Percentiles rank a stretch among this genome's conserved stretches.
These are phyloP conservation scores for Erucastrum elatum DNA, from an alignment of 345 rosid species.

Conservation along the genomic window DNA sequence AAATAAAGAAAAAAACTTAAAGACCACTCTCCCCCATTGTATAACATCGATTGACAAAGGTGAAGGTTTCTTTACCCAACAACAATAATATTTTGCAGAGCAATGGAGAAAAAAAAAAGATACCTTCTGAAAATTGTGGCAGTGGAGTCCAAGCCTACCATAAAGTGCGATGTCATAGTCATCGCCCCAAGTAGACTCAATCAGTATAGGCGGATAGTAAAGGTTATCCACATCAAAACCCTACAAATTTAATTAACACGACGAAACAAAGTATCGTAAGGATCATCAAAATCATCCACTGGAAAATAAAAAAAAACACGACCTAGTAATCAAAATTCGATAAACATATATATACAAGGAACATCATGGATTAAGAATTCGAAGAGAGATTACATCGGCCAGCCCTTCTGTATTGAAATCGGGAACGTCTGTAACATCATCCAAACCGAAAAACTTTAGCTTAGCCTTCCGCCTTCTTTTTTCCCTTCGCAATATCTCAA, in stretches of 20 bases:
- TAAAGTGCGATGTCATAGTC: background rate
- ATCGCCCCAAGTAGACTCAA: background rate
- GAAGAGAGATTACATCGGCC: background rate
- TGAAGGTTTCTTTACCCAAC: too few relatives aligned
- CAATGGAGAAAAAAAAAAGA: too few relatives aligned
- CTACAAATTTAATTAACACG: background rate
- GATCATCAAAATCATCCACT: background rate
- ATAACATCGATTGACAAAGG: too few relatives aligned
- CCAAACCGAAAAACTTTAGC: background rate
- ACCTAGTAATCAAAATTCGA: background rate
- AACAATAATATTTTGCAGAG: too few relatives aligned
- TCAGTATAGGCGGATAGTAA: background rate
- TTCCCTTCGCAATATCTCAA: background rate
- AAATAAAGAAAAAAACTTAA: too few relatives aligned
- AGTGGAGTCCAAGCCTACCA: background rate
- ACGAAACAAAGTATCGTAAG: too few relatives aligned
- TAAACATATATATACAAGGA: background rate
- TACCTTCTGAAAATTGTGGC: background rate
- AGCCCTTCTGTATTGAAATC: background rate
- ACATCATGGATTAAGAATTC: background rate
- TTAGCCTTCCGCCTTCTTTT: background rate
- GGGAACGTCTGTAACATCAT: background rate
- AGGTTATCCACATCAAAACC: background rate
- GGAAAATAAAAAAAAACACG: background rate
- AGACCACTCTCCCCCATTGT: too few relatives aligned